A percentile compares a stretch with the other conserved stretches of the same genome.
phyloP scores from a whole-genome alignment of 805 yeast species.

The Metschnikowia rubicola region DNA sequence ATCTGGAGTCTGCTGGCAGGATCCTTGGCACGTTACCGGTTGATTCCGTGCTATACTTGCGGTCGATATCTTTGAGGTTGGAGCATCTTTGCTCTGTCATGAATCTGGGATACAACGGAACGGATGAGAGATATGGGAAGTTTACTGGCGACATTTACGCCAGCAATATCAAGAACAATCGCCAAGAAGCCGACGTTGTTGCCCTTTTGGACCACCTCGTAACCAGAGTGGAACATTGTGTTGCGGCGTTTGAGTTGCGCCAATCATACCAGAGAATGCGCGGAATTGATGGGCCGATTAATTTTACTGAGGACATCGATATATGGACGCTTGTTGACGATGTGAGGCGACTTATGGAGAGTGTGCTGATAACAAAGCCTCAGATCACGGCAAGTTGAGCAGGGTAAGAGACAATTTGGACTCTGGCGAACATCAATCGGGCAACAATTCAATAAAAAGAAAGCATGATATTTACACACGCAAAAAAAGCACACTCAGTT shows the following conservation, averaged over 20 bases:
- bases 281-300: constrained; percentile 25
- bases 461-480: no score
- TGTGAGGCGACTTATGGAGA: constrained; percentile 14
- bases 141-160: constrained; percentile 25
- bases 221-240: constrained; percentile 64
- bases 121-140: constrained; percentile 26
- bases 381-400: neutral
- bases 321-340: constrained; percentile 27
- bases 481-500: no score
- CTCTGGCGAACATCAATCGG: no score
- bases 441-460: no score
- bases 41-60: constrained; percentile 47
- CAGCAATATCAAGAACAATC: constrained; percentile 18
- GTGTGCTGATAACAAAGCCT: neutral
- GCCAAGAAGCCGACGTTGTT: constrained; percentile 43
- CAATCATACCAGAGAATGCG: constrained; percentile 20
- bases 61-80: constrained; percentile 52
- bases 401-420: no score
- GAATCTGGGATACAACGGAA: constrained; percentile 37
- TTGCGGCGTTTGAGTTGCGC: constrained; percentile 33
- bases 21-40: constrained; percentile 39
- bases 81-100: constrained; percentile 55
- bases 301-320: constrained; percentile 18
- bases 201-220: constrained; percentile 61
- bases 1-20: constrained; percentile 22